A percentile compares a stretch with the other conserved stretches of the same genome.
phyloP scores from a whole-genome alignment of 768 basidiomycete species.

The Steccherinum ochraceum region DNA sequence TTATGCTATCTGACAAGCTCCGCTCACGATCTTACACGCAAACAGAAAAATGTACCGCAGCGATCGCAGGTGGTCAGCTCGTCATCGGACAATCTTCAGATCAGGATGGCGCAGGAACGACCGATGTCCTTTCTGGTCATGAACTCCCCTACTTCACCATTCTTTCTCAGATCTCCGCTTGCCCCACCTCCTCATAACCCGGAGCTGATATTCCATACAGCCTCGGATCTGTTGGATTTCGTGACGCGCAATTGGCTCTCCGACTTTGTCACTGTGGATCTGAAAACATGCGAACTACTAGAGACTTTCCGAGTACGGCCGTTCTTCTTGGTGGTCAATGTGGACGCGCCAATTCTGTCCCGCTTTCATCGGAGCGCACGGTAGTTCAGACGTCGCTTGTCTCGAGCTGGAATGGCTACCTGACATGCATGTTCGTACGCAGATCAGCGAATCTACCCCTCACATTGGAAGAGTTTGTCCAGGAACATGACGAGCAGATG shows the following conservation, averaged over 20 bases:
- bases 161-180: conserved; percentile 3
- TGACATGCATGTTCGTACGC: background rate
- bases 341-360: conserved; percentile 76
- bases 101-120: background rate
- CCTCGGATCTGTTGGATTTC: conserved; percentile 56
- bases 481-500: conserved; percentile 58
- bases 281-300: conserved; percentile 49
- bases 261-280: conserved; percentile 77
- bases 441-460: too few relatives aligned
- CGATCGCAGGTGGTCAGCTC: too few relatives aligned
- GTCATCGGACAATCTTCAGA: too few relatives aligned
- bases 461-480: conserved; percentile 73
- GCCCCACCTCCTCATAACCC: conserved; percentile 1
- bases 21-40: too few relatives aligned
- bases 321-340: conserved; percentile 78
- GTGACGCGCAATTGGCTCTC: conserved; percentile 78
- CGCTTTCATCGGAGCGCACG: conserved; percentile 57
- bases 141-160: conserved; percentile 13
- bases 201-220: conserved; percentile 34
- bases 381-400: too few relatives aligned
- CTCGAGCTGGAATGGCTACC: too few relatives aligned
- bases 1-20: too few relatives aligned
- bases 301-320: conserved; percentile 77
- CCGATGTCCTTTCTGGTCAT: conserved; percentile 19
- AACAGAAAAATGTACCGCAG: too few relatives aligned